Evolutionary conservation across 75 land plant species (phyloP).

Genomic region (Pinus albicaulis): DNA sequence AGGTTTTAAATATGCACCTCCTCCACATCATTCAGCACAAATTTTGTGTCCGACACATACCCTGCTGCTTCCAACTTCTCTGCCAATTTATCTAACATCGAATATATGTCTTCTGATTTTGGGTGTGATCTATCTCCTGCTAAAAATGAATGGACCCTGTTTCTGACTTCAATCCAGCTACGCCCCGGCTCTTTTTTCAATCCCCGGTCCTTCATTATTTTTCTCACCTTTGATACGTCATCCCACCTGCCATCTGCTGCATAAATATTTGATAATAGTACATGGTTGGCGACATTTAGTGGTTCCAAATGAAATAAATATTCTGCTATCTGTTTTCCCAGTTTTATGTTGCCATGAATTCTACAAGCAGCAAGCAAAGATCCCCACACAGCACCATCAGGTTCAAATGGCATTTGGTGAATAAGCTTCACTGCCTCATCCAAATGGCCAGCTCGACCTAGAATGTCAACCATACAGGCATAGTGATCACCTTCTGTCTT

Average conservation of each 20-base stretch:
- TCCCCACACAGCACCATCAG: conserved; percentile 42
- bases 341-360: conserved; percentile 37
- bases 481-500: conserved; percentile 37
- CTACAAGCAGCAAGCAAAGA: conserved; percentile 50
- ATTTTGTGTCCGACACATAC: conserved; percentile 13
- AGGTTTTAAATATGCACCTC: conserved; percentile 4
- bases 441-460: conserved; percentile 42
- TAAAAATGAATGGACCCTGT: conserved; percentile 12
- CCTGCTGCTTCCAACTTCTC: conserved; percentile 10
- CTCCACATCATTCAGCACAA: conserved; percentile 10
- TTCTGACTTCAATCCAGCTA: conserved; percentile 24
- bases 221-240: conserved; percentile 30
- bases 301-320: conserved; percentile 37
- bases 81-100: conserved; percentile 6
- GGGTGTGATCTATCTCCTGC: conserved; percentile 15
- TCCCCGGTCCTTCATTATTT: conserved; percentile 26
- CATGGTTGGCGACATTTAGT: conserved; percentile 33
- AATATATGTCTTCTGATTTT: conserved; percentile 3
- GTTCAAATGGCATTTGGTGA: conserved; percentile 28
- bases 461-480: conserved; percentile 49
- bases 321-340: conserved; percentile 35
- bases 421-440: conserved; percentile 37
- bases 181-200: conserved; percentile 43
- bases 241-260: conserved; percentile 46
- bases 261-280: conserved; percentile 41